These are phyloP conservation scores for Coniosporium tulheliwenetii DNA, from an alignment of 2,329 filamentous ascomycete genomes.

Conservation along the genomic window DNA sequence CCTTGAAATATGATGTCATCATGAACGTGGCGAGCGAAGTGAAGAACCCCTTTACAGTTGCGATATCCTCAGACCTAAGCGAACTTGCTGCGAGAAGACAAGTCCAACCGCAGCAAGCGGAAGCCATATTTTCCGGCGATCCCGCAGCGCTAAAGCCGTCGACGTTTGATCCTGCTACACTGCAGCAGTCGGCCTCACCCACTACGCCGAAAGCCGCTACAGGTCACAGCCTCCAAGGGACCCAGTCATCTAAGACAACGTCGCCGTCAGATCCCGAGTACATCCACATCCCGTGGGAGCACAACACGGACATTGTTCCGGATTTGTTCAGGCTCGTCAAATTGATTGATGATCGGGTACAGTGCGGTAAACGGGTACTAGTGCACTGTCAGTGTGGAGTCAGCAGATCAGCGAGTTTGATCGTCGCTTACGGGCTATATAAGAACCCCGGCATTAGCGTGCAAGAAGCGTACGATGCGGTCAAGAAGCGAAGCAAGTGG, in stretches of 20 bases:
- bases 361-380: constrained; percentile 61
- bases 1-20: constrained; percentile 63
- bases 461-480: constrained; percentile 69
- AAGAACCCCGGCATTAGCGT: constrained; percentile 62
- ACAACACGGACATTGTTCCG: constrained; percentile 71
- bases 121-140: neutral
- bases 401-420: constrained; percentile 69
- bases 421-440: constrained; percentile 74
- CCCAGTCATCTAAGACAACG: constrained; percentile 9
- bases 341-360: constrained; percentile 56
- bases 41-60: constrained; percentile 48
- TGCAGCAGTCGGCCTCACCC: constrained; percentile 20
- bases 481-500: constrained; percentile 70
- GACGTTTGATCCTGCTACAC: neutral
- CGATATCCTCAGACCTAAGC: neutral
- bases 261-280: constrained; percentile 52
- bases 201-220: constrained; percentile 36
- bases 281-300: constrained; percentile 76
- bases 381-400: constrained; percentile 79
- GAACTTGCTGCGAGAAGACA: neutral
- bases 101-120: neutral
- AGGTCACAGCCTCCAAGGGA: constrained; percentile 3
- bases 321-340: constrained; percentile 64
- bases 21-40: constrained; percentile 78
- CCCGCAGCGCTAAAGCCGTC: neutral